Evolutionary conservation across 345 rosid species (phyloP).

Genomic region (Mallotus nudiflorus): DNA sequence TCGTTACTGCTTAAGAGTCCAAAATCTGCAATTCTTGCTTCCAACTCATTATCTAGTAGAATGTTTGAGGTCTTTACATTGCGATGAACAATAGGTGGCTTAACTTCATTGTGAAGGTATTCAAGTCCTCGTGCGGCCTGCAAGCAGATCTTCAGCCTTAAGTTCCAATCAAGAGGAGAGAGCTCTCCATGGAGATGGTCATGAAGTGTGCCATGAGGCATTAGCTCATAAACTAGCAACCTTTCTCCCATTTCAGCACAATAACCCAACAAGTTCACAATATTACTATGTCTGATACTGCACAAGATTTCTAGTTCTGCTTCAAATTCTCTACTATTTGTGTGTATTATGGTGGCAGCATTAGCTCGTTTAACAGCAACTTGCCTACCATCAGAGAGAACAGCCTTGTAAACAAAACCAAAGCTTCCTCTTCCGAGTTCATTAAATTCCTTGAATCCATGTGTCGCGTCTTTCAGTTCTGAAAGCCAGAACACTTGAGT

Average conservation of each 20-base stretch:
- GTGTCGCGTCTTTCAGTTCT: constrained; percentile 88
- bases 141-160: constrained; percentile 59
- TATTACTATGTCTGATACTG: constrained; percentile 66
- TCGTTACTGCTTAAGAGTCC: constrained; percentile 61
- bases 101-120: constrained; percentile 71
- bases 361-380: constrained; percentile 90
- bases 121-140: constrained; percentile 83
- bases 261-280: constrained; percentile 82
- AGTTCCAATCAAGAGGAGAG: constrained; percentile 70
- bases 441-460: constrained; percentile 92
- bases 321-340: constrained; percentile 72
- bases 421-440: constrained; percentile 89
- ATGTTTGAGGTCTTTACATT: constrained; percentile 74
- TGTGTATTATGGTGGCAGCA: constrained; percentile 89
- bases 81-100: constrained; percentile 62
- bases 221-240: constrained; percentile 79
- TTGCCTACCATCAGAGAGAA: constrained; percentile 70
- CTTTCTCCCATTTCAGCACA: constrained; percentile 86
- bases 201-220: constrained; percentile 81
- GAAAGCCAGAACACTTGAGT: constrained; percentile 82
- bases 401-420: constrained; percentile 85
- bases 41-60: constrained; percentile 79
- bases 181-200: constrained; percentile 79
- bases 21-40: constrained; percentile 78
- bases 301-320: constrained; percentile 72